phyloP scores from a whole-genome alignment of 1,284 basidiomycete genomes.

The Moesziomyces sp. region DNA sequence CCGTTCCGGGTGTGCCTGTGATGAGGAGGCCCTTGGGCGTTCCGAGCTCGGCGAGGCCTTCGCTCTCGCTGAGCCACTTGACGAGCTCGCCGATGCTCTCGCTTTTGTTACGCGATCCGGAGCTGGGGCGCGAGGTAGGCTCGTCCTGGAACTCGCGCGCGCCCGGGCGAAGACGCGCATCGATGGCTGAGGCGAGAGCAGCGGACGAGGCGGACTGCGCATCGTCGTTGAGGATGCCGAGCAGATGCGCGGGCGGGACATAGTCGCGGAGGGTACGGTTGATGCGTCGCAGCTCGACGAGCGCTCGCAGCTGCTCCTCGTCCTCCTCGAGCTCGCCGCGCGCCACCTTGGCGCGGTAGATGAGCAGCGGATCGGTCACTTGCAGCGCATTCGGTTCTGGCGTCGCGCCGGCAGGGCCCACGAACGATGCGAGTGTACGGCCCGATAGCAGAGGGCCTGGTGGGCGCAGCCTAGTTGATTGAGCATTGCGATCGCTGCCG shows the following conservation, averaged over 20 bases:
- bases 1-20: constrained; percentile 72
- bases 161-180: constrained; percentile 17
- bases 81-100: constrained; percentile 70
- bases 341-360: constrained; percentile 68
- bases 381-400: constrained; percentile 39
- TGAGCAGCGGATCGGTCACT: constrained; percentile 55
- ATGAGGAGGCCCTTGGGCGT: constrained; percentile 73
- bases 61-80: constrained; percentile 73
- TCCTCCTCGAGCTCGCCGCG: constrained; percentile 74
- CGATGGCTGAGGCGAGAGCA: constrained; percentile 28
- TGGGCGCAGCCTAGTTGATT: neutral
- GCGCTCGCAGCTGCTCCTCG: constrained; percentile 75
- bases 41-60: constrained; percentile 73
- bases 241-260: constrained; percentile 70
- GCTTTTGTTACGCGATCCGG: constrained; percentile 23
- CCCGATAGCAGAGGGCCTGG: neutral
- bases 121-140: constrained; percentile 20
- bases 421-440: constrained; percentile 8
- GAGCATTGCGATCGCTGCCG: neutral
- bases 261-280: constrained; percentile 72
- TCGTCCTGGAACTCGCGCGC: constrained; percentile 15
- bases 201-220: constrained; percentile 22
- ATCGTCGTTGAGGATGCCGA: constrained; percentile 53
- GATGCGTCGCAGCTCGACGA: constrained; percentile 74
- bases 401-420: neutral